phyloP scores from a whole-genome alignment of 345 rosid species.

The Anastatica hierochuntica region DNA sequence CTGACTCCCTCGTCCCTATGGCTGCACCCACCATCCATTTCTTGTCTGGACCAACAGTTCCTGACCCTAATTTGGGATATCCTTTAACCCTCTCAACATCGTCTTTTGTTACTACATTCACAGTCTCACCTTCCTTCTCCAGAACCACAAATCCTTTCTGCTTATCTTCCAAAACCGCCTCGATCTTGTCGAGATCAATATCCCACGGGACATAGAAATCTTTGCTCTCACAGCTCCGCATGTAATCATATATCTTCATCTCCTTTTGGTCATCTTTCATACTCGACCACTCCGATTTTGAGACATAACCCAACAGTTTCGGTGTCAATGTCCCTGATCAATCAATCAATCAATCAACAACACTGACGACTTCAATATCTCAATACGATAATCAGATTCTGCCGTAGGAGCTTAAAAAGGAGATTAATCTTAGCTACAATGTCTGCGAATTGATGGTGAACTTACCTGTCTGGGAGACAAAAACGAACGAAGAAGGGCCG shows the following conservation, averaged over 20 bases:
- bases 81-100: constrained; percentile 69
- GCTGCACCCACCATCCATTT: constrained; percentile 94
- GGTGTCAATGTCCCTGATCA: constrained; percentile 38
- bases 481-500: constrained; percentile 33
- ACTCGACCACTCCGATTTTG: constrained; percentile 44
- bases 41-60: constrained; percentile 58
- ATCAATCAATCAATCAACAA: neutral
- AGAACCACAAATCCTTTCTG: constrained; percentile 45
- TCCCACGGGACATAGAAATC: constrained; percentile 41
- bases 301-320: constrained; percentile 48
- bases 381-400: neutral
- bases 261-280: constrained; percentile 37
- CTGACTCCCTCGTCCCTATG: constrained; percentile 67
- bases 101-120: constrained; percentile 54
- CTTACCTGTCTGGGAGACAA: constrained; percentile 26
- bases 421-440: neutral
- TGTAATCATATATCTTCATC: constrained; percentile 44
- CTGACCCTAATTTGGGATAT: constrained; percentile 56
- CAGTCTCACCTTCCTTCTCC: constrained; percentile 45
- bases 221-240: constrained; percentile 35
- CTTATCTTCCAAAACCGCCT: constrained; percentile 32
- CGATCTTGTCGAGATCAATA: constrained; percentile 46
- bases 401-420: constrained; percentile 9
- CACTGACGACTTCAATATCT: no score
- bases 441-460: no score